These are phyloP conservation scores for Avena sativa DNA, from an alignment of 176 grass and related monocot genomes.

Conservation along the genomic window DNA sequence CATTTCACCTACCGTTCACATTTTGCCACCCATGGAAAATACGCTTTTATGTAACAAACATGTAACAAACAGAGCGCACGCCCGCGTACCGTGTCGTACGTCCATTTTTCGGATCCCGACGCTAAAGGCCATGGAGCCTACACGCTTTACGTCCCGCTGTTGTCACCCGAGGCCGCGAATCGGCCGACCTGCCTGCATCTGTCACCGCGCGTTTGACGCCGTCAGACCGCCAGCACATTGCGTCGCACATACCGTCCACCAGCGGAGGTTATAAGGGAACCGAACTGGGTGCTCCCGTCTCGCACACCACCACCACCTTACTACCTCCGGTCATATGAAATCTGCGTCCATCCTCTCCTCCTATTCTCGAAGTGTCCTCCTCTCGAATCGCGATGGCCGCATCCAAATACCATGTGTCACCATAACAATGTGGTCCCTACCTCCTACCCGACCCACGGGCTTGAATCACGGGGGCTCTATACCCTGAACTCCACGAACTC, in stretches of 20 bases:
- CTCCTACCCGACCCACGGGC: too few species aligned
- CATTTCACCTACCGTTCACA: neutral
- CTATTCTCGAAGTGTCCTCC: slow-evolving; percentile 17
- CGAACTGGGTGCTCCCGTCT: neutral
- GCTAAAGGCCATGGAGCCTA: neutral
- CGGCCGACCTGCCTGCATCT: neutral
- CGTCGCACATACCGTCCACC: slow-evolving; percentile 25
- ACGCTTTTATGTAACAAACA: neutral
- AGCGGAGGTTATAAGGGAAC: slow-evolving; percentile 35
- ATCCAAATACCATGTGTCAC: too few species aligned
- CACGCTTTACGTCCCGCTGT: neutral
- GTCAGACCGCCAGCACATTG: slow-evolving; percentile 21
- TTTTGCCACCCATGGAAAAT: neutral
- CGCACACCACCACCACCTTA: slow-evolving; percentile 28
- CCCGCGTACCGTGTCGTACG: slow-evolving; percentile 21
- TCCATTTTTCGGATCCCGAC: neutral
- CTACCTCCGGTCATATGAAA: slow-evolving; percentile 44
- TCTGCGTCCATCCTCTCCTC: slow-evolving; percentile 45
- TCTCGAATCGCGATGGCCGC: slow-evolving; percentile 41
- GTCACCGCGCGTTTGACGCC: slow-evolving; percentile 42
- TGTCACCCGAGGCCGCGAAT: neutral
- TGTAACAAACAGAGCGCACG: neutral
- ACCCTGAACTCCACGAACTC: too few species aligned
- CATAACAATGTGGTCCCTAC: too few species aligned
- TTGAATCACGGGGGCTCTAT: too few species aligned